Evolutionary conservation across 352 stramenopile species (phyloP).

Genomic region (Pythium monospermum): DNA sequence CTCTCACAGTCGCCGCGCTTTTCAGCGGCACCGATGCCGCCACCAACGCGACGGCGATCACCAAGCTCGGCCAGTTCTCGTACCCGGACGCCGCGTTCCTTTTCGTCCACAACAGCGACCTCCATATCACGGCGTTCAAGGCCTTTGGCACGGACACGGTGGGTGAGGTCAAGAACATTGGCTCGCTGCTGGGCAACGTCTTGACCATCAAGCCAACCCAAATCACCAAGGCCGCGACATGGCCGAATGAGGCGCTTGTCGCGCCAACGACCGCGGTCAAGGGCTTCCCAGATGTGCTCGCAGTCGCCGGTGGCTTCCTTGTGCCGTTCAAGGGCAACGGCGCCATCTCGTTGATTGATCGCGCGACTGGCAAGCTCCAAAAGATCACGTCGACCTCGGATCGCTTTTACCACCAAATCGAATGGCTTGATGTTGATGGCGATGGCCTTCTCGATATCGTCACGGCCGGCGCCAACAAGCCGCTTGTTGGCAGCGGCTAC

Average conservation of each 20-base stretch:
- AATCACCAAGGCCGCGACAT: slow-evolving; percentile 10
- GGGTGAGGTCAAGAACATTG: slow-evolving; percentile 17
- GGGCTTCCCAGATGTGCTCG: slow-evolving; percentile 14
- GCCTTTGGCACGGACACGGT: slow-evolving; percentile 14
- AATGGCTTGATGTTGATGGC: slow-evolving; percentile 15
- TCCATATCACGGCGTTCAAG: slow-evolving; percentile 20
- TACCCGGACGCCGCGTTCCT: slow-evolving; percentile 13
- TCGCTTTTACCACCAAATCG: slow-evolving; percentile 19
- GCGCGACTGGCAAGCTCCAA: slow-evolving; percentile 8
- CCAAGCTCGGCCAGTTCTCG: slow-evolving; percentile 16
- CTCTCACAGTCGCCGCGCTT: not conserved
- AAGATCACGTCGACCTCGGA: slow-evolving; percentile 18
- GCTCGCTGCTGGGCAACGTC: slow-evolving; percentile 14
- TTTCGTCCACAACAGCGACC: slow-evolving; percentile 7
- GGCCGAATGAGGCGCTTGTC: slow-evolving; percentile 12
- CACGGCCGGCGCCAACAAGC: slow-evolving; percentile 18
- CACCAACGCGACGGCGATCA: slow-evolving; percentile 11
- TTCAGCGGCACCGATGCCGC: slow-evolving; percentile 1
- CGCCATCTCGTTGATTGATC: slow-evolving; percentile 13
- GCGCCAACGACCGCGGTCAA: slow-evolving; percentile 8
- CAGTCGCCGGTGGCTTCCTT: slow-evolving; percentile 15
- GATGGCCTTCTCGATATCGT: slow-evolving; percentile 15
- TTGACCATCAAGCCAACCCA: slow-evolving; percentile 14
- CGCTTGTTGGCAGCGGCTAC: slow-evolving; percentile 11
- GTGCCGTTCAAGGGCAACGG: slow-evolving; percentile 17